A percentile compares a stretch with the other conserved stretches of the same genome.
These are phyloP conservation scores for Tetrahymena elliotti DNA, from an alignment of 73 alveolate species.

Conservation along the genomic window DNA sequence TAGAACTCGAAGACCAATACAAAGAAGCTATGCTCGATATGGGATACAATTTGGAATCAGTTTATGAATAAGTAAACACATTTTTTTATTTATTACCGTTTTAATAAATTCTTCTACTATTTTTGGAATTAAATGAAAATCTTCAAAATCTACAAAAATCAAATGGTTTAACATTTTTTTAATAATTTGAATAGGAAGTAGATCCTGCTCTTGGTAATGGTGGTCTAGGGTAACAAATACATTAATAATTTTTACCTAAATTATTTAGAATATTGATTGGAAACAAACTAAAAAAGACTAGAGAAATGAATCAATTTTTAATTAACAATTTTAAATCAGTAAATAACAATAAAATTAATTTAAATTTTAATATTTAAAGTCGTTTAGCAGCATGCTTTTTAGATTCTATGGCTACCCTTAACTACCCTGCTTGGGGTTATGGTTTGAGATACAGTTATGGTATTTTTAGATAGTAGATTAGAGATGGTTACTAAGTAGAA, in stretches of 20 bases:
- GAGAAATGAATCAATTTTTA: not conserved
- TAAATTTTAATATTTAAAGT: not conserved
- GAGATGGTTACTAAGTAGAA: conserved; percentile 94
- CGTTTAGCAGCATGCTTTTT: conserved; percentile 99
- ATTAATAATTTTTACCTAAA: not conserved
- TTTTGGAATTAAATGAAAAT: too few species aligned
- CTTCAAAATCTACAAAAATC: not conserved
- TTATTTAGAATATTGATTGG: not conserved
- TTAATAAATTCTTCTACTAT: not conserved
- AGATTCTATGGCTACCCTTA: conserved; percentile 97
- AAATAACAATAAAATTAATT: too few species aligned
- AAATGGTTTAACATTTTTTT: not conserved
- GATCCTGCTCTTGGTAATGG: conserved; percentile 99
- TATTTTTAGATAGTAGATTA: conserved; percentile 93
- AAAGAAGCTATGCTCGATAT: conserved; percentile 89
- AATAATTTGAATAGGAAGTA: conserved; percentile 48
- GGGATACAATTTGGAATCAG: conserved; percentile 86
- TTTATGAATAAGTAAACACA: conserved; percentile 65
- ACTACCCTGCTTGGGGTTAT: conserved; percentile 98
- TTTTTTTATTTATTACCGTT: not conserved
- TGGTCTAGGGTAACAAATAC: conserved; percentile 77
- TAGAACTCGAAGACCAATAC: conserved; percentile 86
- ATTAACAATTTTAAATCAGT: too few species aligned
- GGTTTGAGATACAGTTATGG: conserved; percentile 99
- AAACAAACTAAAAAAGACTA: not conserved